A percentile compares a stretch with the other conserved stretches of the same genome.
These are phyloP conservation scores for Paecilomyces dactylethromorphus DNA, from an alignment of 2,329 filamentous ascomycete genomes.

Conservation along the genomic window DNA sequence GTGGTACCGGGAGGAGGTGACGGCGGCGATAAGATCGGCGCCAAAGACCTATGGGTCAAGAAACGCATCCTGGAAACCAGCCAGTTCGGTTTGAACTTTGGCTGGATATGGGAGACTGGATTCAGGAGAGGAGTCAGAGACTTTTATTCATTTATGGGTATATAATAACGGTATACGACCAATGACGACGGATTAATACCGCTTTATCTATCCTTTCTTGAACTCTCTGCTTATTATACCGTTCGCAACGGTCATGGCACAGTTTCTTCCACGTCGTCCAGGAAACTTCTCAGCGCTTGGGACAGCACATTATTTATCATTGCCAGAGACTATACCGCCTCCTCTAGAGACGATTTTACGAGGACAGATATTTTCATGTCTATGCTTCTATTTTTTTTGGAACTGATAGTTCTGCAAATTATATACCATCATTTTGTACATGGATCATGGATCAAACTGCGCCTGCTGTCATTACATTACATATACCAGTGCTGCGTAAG, in stretches of 20 bases:
- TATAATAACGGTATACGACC: slow-evolving; percentile 1
- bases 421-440: background rate
- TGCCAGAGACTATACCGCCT: background rate
- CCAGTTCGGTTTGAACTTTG: slow-evolving; percentile 33
- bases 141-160: slow-evolving; percentile 19
- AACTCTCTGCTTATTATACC: background rate
- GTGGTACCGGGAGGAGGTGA: slow-evolving; percentile 22
- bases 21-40: slow-evolving; percentile 47
- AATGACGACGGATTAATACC: background rate
- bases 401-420: background rate
- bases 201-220: background rate
- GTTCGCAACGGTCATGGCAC: background rate
- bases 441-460: background rate
- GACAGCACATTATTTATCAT: background rate
- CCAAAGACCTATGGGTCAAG: slow-evolving; percentile 52
- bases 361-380: background rate
- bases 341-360: background rate
- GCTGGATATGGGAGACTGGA: slow-evolving; percentile 38
- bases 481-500: background rate
- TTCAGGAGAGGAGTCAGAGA: slow-evolving; percentile 27
- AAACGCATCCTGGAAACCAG: slow-evolving; percentile 50
- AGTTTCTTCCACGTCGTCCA: background rate
- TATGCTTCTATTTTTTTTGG: background rate
- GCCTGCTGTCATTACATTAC: slow-evolving; percentile 2
- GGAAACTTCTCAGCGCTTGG: background rate